Percentiles rank a stretch among this genome's conserved stretches.
phyloP scores from a whole-genome alignment of 2,329 filamentous ascomycete genomes.

The Penicillium palitans region DNA sequence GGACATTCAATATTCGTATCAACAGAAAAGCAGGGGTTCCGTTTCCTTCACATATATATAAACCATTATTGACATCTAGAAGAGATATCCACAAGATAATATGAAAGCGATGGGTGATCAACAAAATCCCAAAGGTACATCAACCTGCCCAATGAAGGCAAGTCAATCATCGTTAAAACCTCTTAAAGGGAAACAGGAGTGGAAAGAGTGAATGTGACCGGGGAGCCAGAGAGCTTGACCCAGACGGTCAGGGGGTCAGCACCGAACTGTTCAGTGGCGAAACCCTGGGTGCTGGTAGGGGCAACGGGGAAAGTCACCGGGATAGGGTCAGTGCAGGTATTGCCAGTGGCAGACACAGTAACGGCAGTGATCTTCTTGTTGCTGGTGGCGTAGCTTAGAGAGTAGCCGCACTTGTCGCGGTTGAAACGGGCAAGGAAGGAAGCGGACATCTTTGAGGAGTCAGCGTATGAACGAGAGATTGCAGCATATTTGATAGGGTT shows the following conservation, averaged over 20 bases:
- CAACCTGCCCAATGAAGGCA: not conserved
- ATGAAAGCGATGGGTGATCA: not conserved
- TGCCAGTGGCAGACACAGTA: slow-evolving; percentile 51
- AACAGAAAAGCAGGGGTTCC: not conserved
- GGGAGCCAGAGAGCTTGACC: slow-evolving; percentile 48
- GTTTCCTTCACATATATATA: slow-evolving; percentile 4
- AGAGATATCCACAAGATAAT: slow-evolving; percentile 9
- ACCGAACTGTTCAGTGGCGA: slow-evolving; percentile 56
- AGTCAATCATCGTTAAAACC: not conserved
- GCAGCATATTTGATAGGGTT: not conserved
- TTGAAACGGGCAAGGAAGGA: slow-evolving; percentile 55
- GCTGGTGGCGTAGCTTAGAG: slow-evolving; percentile 49
- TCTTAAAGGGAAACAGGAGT: slow-evolving; percentile 38
- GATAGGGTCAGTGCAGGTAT: slow-evolving; percentile 54
- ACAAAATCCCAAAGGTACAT: not conserved
- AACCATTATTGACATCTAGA: slow-evolving; percentile 7
- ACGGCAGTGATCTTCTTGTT: slow-evolving; percentile 52
- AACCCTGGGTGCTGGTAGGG: slow-evolving; percentile 47
- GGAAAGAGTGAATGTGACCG: slow-evolving; percentile 49
- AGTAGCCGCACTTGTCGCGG: slow-evolving; percentile 55
- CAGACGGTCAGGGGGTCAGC: slow-evolving; percentile 55
- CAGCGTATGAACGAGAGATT: not conserved
- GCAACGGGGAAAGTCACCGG: slow-evolving; percentile 56
- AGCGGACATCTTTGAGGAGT: slow-evolving; percentile 41
- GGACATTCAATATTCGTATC: not conserved